phyloP scores from a whole-genome alignment of 106 monocot genomes.

The Phalaenopsis equestris region DNA sequence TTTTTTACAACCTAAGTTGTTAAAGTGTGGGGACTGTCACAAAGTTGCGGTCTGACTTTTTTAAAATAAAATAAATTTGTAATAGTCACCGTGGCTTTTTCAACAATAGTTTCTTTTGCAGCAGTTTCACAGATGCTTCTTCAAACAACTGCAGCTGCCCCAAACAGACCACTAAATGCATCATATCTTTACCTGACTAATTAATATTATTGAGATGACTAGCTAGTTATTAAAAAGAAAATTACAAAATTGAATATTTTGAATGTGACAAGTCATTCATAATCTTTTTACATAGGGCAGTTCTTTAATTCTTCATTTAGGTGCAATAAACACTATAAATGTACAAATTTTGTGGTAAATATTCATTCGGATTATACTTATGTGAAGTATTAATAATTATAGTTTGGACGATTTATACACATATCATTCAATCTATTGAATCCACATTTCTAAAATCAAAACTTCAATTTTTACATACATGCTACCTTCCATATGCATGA shows the following conservation, averaged over 20 bases:
- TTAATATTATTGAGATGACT: neutral
- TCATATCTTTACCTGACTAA: neutral
- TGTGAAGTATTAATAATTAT: neutral
- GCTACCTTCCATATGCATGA: too few relatives aligned
- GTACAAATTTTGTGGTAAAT: neutral
- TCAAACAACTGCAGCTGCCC: too few relatives aligned
- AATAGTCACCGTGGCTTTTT: too few relatives aligned
- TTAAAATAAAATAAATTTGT: too few relatives aligned
- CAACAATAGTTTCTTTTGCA: too few relatives aligned
- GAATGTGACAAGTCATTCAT: neutral
- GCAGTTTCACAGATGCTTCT: too few relatives aligned
- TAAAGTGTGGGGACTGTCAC: too few relatives aligned
- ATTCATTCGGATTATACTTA: neutral
- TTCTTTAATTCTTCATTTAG: neutral
- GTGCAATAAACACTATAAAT: neutral
- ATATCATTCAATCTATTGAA: too few relatives aligned
- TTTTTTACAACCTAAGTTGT: too few relatives aligned
- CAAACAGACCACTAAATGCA: neutral
- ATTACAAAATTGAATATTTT: neutral
- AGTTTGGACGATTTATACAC: neutral
- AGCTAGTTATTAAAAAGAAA: neutral
- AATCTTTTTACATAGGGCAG: neutral
- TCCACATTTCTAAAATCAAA: too few relatives aligned
- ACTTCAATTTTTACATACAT: too few relatives aligned
- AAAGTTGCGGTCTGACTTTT: too few relatives aligned